Conservation (phyloP, 2,329 filamentous ascomycete genomes). For the Colletotrichum cereale region DNA sequence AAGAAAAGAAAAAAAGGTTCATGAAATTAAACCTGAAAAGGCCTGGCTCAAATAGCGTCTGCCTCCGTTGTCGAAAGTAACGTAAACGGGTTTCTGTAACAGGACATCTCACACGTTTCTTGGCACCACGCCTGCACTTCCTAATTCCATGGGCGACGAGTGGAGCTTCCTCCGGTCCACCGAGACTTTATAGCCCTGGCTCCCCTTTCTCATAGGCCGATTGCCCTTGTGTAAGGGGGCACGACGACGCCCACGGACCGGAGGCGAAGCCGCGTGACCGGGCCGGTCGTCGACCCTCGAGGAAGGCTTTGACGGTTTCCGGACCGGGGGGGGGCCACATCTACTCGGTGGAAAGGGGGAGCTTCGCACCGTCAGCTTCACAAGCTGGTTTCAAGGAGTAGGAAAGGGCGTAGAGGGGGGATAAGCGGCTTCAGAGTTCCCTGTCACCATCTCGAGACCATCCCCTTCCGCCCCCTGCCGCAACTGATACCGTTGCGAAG, state of each 20-base stretch:
- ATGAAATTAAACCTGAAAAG: not conserved
- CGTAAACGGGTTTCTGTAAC: not conserved
- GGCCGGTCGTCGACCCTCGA: not conserved
- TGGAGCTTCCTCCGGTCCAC: not conserved
- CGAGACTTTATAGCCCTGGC: not conserved
- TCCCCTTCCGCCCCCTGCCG: not conserved
- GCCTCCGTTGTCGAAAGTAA: too few relatives aligned
- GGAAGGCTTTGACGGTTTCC: not conserved
- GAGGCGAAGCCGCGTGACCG: not conserved
- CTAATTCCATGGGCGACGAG: not conserved
- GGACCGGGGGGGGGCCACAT: not conserved
- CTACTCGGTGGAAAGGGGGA: not conserved
- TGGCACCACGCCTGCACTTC: not conserved
- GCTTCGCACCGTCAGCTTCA: not conserved
- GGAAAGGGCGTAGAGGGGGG: not conserved
- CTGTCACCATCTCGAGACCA: not conserved
- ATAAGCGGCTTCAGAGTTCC: not conserved
- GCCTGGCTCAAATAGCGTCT: not conserved
- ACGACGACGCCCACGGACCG: not conserved
- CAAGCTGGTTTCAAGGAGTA: not conserved
- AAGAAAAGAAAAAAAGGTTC: not conserved
- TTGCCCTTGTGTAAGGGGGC: not conserved
- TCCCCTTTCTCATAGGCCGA: not conserved
- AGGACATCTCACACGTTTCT: not conserved
- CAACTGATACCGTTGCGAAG: not conserved